Percentiles rank a stretch among this genome's conserved stretches.
Evolutionary conservation across 352 stramenopile species (phyloP).

Genomic region (Phytophthora melonis): DNA sequence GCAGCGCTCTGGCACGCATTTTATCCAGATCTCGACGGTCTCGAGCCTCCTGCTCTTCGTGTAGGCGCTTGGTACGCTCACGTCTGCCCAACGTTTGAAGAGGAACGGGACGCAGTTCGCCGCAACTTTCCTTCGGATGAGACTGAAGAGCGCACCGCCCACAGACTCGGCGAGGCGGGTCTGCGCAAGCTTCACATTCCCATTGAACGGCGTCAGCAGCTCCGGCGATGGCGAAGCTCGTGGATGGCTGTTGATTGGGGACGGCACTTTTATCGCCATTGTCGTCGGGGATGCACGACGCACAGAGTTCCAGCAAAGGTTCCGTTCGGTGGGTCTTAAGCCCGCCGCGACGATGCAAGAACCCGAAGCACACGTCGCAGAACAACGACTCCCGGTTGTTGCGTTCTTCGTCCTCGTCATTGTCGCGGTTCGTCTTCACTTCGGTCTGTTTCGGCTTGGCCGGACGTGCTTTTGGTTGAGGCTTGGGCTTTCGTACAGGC

Average conservation of each 20-base stretch:
- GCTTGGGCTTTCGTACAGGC: conserved; percentile 1
- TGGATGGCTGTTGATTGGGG: not conserved
- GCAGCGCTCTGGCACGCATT: conserved; percentile 35
- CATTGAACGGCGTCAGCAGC: conserved; percentile 54
- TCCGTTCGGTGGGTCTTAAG: conserved; percentile 53
- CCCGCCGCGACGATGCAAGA: conserved; percentile 54
- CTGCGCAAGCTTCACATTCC: conserved; percentile 45
- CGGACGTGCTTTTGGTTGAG: not conserved
- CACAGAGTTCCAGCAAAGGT: conserved; percentile 59
- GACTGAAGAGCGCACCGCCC: conserved; percentile 44
- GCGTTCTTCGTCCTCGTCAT: not conserved
- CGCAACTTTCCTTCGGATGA: conserved; percentile 61
- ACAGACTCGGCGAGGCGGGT: conserved; percentile 49
- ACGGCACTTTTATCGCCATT: conserved; percentile 20
- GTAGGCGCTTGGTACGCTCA: conserved; percentile 42
- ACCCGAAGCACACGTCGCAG: conserved; percentile 77
- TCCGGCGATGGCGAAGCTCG: not conserved
- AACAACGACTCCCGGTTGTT: conserved; percentile 48
- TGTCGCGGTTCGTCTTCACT: conserved; percentile 3
- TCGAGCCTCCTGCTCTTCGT: conserved; percentile 48
- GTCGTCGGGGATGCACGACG: conserved; percentile 36
- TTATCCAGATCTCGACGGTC: conserved; percentile 61
- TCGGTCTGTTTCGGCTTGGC: conserved; percentile 16
- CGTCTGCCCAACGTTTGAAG: conserved; percentile 58
- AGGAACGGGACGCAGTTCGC: conserved; percentile 38